A percentile compares a stretch with the other conserved stretches of the same genome.
Conservation (phyloP, 805 yeast species). For the Saturnispora mendoncae region DNA sequence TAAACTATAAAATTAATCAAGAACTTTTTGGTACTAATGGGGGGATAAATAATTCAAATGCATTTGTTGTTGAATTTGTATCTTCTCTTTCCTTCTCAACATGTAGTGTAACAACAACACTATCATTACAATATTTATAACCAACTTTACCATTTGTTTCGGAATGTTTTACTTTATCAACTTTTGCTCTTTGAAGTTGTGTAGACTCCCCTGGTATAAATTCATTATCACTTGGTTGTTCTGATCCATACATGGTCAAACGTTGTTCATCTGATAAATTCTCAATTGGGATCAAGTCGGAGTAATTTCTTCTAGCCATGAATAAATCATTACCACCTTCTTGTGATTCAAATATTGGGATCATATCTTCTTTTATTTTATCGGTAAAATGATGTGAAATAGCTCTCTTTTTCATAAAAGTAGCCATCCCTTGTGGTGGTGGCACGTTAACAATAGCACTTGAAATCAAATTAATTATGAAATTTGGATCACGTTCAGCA, state of each 20-base stretch:
- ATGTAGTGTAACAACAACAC: slow-evolving; percentile 62
- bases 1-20: background rate
- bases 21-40: slow-evolving; percentile 13
- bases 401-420: slow-evolving; percentile 57
- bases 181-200: slow-evolving; percentile 12
- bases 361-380: slow-evolving; percentile 68
- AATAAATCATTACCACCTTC: slow-evolving; percentile 44
- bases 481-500: slow-evolving; percentile 65
- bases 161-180: background rate
- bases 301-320: slow-evolving; percentile 63
- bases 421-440: slow-evolving; percentile 83
- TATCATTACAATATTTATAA: slow-evolving; percentile 48
- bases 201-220: slow-evolving; percentile 21
- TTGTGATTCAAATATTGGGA: slow-evolving; percentile 59
- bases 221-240: background rate
- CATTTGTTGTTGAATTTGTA: slow-evolving; percentile 43
- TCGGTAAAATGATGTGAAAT: slow-evolving; percentile 57
- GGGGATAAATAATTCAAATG: slow-evolving; percentile 68
- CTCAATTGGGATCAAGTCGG: slow-evolving; percentile 51
- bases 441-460: slow-evolving; percentile 91
- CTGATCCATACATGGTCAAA: slow-evolving; percentile 23
- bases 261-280: slow-evolving; percentile 23
- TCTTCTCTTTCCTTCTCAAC: slow-evolving; percentile 55
- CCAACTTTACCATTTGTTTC: slow-evolving; percentile 22
- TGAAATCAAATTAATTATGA: slow-evolving; percentile 75